Evolutionary conservation across 495 filamentous ascomycete genomes (phyloP), one percentile per base, ranked within the genome.

Genomic region (Platismatia glauca): DNA sequence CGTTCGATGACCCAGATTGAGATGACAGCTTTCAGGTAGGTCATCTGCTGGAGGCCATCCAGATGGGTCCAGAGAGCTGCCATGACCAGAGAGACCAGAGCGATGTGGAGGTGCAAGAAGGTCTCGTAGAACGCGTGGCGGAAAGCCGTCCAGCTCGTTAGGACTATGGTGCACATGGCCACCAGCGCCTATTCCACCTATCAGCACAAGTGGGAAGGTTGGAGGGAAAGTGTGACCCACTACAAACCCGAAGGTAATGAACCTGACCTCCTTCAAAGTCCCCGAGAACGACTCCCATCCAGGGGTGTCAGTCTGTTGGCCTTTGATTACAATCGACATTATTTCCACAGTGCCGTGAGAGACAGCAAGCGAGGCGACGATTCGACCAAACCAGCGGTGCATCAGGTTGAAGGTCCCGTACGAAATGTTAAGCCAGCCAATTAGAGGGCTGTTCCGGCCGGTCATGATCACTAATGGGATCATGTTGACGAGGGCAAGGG

Each of bases 41-140:
- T 74, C 58, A 86, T 78, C 58, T 90, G 85, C 1, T 82, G 82
- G 1, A 87, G 74, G 8, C 82, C 81, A 50, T 83, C 73, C 46
- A 86, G 80, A 76, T 97, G 93, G 43, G 90, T 74, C 81, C 85
- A 95, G 2, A 88, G 75, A 67, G 80, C 80, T 59, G 77, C 81
- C 37, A 91, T 81, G 27, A 79, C 73, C 46, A 87, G 67, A 22
- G 83, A 72, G 18, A 84, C 89, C 18, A 91, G 71, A 31, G 83
- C 75, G 65, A 95, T 89, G 73, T 98, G 94, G 29, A 87, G 68
- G 66, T 89, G 85, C 61, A 97, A 78, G 76, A 97, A 98, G 0
- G 87, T 89, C 74, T 97, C 95, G 73, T 98, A 97, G 74, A 95
- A 96, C 22, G 93, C 92, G 73, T 96, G 93, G 41, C 94, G 84